Evolutionary conservation across 2,329 filamentous ascomycete species (phyloP).

Genomic region (Zelopaecilomyces penicillatus): DNA sequence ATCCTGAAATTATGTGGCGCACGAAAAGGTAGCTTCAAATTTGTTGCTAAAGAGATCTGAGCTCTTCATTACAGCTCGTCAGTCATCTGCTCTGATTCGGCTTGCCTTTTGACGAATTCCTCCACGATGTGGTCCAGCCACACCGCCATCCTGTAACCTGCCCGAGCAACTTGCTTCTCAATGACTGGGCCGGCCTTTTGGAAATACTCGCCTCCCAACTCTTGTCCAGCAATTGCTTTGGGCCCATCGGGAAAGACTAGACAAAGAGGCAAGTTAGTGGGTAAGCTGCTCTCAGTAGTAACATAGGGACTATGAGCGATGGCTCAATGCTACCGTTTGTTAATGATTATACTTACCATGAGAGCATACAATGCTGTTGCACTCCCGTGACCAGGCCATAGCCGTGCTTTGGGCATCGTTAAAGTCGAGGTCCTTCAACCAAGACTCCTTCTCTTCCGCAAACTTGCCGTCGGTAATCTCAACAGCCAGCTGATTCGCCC

Average conservation of each 20-base stretch:
- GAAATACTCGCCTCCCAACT: conserved; percentile 57
- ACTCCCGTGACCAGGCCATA: conserved; percentile 55
- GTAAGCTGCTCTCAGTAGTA: neutral
- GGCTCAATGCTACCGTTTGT: neutral
- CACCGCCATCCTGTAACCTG: conserved; percentile 58
- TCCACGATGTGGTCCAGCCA: conserved; percentile 57
- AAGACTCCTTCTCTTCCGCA: conserved; percentile 37
- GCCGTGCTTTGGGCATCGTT: conserved; percentile 46
- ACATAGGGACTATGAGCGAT: neutral
- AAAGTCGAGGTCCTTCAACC: conserved; percentile 51
- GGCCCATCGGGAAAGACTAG: conserved; percentile 55
- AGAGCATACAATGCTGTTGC: conserved; percentile 53
- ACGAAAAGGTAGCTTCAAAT: no score
- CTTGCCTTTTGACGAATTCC: conserved; percentile 18
- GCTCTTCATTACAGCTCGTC: conserved; percentile 20
- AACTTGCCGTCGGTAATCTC: conserved; percentile 52
- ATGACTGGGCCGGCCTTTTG: conserved; percentile 54
- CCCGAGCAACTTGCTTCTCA: conserved; percentile 58
- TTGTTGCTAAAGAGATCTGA: no score
- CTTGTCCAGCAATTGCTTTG: conserved; percentile 47
- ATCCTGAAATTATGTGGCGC: no score
- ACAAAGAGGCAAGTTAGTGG: conserved; percentile 12
- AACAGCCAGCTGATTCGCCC: conserved; percentile 47
- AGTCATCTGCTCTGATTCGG: conserved; percentile 12
- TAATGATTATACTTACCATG: conserved; percentile 38